These are phyloP conservation scores for Spergularia azorica DNA, from an alignment of 179 eudicot genomes.

Conservation along the genomic window DNA sequence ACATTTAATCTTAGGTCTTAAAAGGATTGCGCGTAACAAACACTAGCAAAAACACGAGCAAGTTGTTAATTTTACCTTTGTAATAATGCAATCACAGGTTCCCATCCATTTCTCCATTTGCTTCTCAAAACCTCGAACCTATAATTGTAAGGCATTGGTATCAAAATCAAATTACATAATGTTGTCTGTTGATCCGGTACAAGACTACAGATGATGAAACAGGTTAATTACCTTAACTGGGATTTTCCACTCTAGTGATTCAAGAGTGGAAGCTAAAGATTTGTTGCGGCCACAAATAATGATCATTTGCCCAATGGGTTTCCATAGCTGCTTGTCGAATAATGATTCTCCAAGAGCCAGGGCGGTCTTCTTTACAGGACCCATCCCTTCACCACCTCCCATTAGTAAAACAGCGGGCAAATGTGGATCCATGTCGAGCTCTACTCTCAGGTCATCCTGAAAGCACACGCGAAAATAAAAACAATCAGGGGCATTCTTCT, in stretches of 20 bases:
- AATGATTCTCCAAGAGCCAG: slow-evolving; percentile 70
- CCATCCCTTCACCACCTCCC: slow-evolving; percentile 99
- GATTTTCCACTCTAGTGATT: slow-evolving; percentile 68
- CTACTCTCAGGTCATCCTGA: slow-evolving; percentile 79
- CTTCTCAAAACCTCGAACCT: slow-evolving; percentile 82
- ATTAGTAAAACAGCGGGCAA: slow-evolving; percentile 83
- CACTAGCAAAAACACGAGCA: neutral
- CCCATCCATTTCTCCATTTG: slow-evolving; percentile 97
- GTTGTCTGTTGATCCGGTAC: no score
- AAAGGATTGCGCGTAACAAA: neutral
- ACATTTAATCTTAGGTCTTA: neutral
- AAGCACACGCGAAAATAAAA: neutral
- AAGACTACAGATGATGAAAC: neutral
- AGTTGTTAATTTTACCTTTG: slow-evolving; percentile 49
- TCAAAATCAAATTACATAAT: neutral
- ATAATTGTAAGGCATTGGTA: slow-evolving; percentile 9
- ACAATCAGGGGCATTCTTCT: no score
- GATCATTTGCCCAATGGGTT: slow-evolving; percentile 75
- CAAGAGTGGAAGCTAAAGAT: slow-evolving; percentile 48
- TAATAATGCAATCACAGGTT: slow-evolving; percentile 90
- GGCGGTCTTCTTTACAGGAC: slow-evolving; percentile 89
- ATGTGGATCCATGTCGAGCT: slow-evolving; percentile 73
- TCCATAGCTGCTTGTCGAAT: slow-evolving; percentile 45
- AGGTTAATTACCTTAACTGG: slow-evolving; percentile 62
- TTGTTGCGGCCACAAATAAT: slow-evolving; percentile 85